A percentile compares a stretch with the other conserved stretches of the same genome.
These are phyloP conservation scores for Monilinia polystroma DNA, from an alignment of 2,329 filamentous ascomycete genomes.

Conservation along the genomic window DNA sequence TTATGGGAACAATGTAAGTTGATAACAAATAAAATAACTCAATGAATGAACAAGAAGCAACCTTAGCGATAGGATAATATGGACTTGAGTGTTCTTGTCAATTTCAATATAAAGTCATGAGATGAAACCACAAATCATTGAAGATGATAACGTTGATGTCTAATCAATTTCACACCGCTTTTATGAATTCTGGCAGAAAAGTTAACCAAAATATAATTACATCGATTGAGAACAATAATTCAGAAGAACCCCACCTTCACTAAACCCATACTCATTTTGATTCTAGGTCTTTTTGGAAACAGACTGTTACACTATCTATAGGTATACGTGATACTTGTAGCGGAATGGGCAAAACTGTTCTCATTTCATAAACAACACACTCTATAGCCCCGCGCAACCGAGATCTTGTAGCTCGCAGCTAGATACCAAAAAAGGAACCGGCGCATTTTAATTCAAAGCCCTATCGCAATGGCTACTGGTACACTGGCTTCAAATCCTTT, in stretches of 20 bases:
- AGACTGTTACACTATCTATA: neutral
- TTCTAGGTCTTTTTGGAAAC: neutral
- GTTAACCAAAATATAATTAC: slow-evolving; percentile 12
- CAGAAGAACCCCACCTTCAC: neutral
- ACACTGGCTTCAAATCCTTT: slow-evolving; percentile 7
- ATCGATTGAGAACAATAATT: slow-evolving; percentile 7
- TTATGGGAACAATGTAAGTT: neutral
- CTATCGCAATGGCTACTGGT: slow-evolving; percentile 19
- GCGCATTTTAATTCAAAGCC: slow-evolving; percentile 5
- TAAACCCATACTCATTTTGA: neutral
- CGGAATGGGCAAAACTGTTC: neutral
- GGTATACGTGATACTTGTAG: slow-evolving; percentile 1
- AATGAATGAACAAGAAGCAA: neutral
- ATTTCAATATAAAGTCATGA: slow-evolving; percentile 8
- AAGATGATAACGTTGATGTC: neutral
- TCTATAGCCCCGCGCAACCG: neutral
- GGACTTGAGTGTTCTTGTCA: neutral
- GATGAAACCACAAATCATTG: neutral
- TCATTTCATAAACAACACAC: neutral
- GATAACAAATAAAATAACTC: neutral
- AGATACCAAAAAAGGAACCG: neutral
- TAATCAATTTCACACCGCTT: slow-evolving; percentile 2
- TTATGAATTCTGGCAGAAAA: slow-evolving; percentile 9
- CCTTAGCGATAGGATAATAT: slow-evolving; percentile 4
- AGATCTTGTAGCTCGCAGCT: slow-evolving; percentile 6